phyloP scores from a whole-genome alignment of 1,139 yeast species.

The Suhomyces choctaworum region DNA sequence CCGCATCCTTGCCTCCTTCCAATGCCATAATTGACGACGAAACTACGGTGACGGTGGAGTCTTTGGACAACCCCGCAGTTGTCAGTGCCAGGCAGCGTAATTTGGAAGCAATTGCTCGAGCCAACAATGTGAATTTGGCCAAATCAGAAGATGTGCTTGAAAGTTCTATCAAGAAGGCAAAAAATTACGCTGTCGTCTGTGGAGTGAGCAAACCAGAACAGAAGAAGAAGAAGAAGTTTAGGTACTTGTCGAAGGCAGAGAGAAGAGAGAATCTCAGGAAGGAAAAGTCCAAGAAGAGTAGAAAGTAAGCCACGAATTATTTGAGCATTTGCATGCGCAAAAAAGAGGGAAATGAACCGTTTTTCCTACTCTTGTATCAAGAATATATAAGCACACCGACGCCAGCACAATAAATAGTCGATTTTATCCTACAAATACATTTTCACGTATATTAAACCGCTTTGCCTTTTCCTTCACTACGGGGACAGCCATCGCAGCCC shows the following conservation, averaged over 20 bases:
- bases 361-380: no score
- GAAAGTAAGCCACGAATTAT: background rate
- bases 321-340: no score
- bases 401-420: no score
- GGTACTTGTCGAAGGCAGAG: conserved; percentile 80
- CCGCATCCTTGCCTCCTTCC: conserved; percentile 39
- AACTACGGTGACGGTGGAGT: conserved; percentile 63
- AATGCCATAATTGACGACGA: conserved; percentile 52
- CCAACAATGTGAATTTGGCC: conserved; percentile 62
- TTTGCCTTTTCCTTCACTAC: no score
- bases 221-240: conserved; percentile 74
- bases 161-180: conserved; percentile 65
- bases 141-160: conserved; percentile 62
- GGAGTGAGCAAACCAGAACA: conserved; percentile 50
- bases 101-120: conserved; percentile 55
- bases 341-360: no score
- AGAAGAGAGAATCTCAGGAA: conserved; percentile 68
- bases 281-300: conserved; percentile 37
- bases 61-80: conserved; percentile 49
- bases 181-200: conserved; percentile 67
- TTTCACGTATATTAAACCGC: no score
- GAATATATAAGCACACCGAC: no score
- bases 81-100: conserved; percentile 33
- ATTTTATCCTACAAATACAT: no score
- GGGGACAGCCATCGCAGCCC: conserved; percentile 6